A percentile compares a stretch with the other conserved stretches of the same genome.
Conservation (phyloP, 345 rosid species). For the Angophora floribunda region DNA sequence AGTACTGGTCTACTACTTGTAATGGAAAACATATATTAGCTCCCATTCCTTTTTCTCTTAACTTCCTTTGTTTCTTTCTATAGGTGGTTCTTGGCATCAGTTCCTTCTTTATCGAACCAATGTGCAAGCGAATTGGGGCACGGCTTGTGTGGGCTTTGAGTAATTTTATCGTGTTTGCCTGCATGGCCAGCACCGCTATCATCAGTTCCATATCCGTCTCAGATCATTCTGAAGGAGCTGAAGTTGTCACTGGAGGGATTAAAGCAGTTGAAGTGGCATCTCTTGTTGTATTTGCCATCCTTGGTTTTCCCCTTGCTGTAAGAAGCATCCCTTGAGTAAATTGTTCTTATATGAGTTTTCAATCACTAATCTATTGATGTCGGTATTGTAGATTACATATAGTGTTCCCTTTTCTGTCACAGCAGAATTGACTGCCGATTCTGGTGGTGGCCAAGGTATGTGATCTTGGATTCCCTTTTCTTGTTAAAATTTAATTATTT, state of each 20-base stretch:
- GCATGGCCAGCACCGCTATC: constrained; percentile 78
- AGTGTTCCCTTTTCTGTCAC: constrained; percentile 95
- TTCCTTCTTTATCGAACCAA: constrained; percentile 82
- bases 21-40: background rate
- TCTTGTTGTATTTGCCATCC: constrained; percentile 72
- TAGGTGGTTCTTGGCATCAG: constrained; percentile 95
- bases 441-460: constrained; percentile 95
- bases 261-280: constrained; percentile 58
- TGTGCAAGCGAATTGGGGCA: constrained; percentile 80
- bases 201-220: constrained; percentile 61
- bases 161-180: constrained; percentile 74
- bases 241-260: constrained; percentile 50
- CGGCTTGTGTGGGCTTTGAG: constrained; percentile 88
- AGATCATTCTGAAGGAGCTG: constrained; percentile 43
- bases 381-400: constrained; percentile 61
- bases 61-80: background rate
- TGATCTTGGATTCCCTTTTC: background rate
- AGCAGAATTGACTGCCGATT: constrained; percentile 88
- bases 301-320: constrained; percentile 97
- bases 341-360: background rate
- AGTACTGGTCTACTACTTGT: background rate
- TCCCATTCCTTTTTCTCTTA: background rate
- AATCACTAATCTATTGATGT: background rate
- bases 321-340: constrained; percentile 6
- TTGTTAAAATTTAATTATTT: background rate